phyloP scores from a whole-genome alignment of 306 rosid genomes.

The Vachellia pachyceras region DNA sequence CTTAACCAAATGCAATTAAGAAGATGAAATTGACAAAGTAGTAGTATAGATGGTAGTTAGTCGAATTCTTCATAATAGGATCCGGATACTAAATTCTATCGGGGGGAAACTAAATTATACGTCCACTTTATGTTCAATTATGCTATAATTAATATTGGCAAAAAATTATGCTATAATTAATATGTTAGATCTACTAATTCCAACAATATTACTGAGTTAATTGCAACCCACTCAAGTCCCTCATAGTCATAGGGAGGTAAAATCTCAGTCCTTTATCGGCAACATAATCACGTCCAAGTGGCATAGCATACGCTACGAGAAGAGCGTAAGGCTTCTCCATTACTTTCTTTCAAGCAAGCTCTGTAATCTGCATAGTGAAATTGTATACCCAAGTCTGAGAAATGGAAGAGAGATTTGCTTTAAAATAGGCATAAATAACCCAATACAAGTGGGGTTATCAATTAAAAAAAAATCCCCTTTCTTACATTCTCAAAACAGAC shows the following conservation, averaged over 20 bases:
- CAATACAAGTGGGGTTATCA: not conserved
- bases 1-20: no score
- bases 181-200: not conserved
- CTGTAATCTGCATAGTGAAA: not conserved
- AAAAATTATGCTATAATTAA: no score
- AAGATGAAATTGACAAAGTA: no score
- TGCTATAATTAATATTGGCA: not conserved
- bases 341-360: not conserved
- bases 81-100: no score
- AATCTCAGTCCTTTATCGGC: not conserved
- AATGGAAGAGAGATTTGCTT: not conserved
- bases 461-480: not conserved
- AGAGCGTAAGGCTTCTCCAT: not conserved
- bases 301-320: not conserved
- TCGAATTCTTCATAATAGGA: no score
- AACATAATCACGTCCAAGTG: not conserved
- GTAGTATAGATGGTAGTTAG: no score
- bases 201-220: not conserved
- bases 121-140: not conserved
- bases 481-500: not conserved
- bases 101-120: not conserved
- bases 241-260: not conserved
- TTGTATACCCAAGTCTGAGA: not conserved
- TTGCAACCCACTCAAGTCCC: not conserved
- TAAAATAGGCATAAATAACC: not conserved